These are phyloP conservation scores for Cenchrus fungigraminus DNA, from an alignment of 176 grass and related monocot species.

Conservation along the genomic window DNA sequence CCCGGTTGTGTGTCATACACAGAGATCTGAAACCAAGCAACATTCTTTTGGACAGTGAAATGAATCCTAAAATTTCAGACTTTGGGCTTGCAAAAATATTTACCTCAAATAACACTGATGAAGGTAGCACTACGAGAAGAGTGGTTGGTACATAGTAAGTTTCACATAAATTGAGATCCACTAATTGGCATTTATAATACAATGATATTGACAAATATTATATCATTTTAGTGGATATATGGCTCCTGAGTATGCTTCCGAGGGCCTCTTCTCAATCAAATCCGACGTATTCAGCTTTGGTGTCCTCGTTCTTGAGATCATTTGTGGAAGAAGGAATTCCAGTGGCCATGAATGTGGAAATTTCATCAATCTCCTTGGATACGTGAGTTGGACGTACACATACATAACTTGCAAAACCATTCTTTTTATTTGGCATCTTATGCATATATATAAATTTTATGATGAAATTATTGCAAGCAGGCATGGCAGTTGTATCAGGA, in stretches of 20 bases:
- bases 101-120: slow-evolving; percentile 36
- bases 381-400: background rate
- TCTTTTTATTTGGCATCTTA: background rate
- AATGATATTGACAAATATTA: too few species aligned
- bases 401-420: background rate
- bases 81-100: slow-evolving; percentile 51
- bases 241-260: background rate
- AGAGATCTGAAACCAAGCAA: slow-evolving; percentile 56
- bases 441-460: background rate
- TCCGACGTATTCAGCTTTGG: background rate
- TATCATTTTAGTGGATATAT: background rate
- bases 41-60: slow-evolving; percentile 37
- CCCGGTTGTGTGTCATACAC: slow-evolving; percentile 46
- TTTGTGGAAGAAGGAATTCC: background rate
- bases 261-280: background rate
- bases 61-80: slow-evolving; percentile 50
- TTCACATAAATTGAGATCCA: background rate
- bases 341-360: background rate
- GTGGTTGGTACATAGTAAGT: slow-evolving; percentile 36
- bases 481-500: background rate
- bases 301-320: background rate
- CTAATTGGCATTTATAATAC: too few species aligned
- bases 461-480: background rate
- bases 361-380: background rate
- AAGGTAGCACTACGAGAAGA: slow-evolving; percentile 36